Percentiles rank a stretch among this genome's conserved stretches.
Conservation (phyloP, 345 rosid genomes). For the Turnera subulata region DNA sequence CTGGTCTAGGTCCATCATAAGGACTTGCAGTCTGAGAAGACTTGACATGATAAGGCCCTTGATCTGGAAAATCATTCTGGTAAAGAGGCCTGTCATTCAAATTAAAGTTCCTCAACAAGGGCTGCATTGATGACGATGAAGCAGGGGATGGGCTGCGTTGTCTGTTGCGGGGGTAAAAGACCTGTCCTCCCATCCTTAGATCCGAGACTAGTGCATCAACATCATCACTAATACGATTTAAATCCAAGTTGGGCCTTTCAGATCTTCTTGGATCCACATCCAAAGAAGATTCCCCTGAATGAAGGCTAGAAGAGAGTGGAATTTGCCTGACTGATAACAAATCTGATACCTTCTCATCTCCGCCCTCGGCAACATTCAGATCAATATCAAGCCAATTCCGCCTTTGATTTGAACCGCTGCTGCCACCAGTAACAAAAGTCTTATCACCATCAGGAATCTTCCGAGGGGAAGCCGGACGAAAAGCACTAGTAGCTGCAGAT, state of each 20-base stretch:
- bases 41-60: constrained; percentile 31
- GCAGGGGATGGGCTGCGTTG: constrained; percentile 70
- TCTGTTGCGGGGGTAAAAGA: constrained; percentile 48
- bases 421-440: constrained; percentile 31
- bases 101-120: constrained; percentile 65
- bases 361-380: constrained; percentile 76
- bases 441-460: constrained; percentile 39
- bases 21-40: constrained; percentile 31
- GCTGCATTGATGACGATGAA: constrained; percentile 71
- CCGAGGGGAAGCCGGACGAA: constrained; percentile 63
- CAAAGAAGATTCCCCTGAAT: constrained; percentile 56
- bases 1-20: constrained; percentile 43
- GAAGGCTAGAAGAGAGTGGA: constrained; percentile 46
- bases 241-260: constrained; percentile 65
- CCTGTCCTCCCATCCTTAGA: constrained; percentile 44
- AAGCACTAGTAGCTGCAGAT: constrained; percentile 69
- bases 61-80: constrained; percentile 49
- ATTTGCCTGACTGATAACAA: constrained; percentile 40
- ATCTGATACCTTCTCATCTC: constrained; percentile 58
- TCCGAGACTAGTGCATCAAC: constrained; percentile 48
- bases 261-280: constrained; percentile 57
- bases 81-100: constrained; percentile 75
- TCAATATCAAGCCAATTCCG: constrained; percentile 58
- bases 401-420: constrained; percentile 41
- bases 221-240: constrained; percentile 67